Base-by-base conservation (phyloP, 371 early-diverging fungal genomes). In the Mucor sp. region DNA sequence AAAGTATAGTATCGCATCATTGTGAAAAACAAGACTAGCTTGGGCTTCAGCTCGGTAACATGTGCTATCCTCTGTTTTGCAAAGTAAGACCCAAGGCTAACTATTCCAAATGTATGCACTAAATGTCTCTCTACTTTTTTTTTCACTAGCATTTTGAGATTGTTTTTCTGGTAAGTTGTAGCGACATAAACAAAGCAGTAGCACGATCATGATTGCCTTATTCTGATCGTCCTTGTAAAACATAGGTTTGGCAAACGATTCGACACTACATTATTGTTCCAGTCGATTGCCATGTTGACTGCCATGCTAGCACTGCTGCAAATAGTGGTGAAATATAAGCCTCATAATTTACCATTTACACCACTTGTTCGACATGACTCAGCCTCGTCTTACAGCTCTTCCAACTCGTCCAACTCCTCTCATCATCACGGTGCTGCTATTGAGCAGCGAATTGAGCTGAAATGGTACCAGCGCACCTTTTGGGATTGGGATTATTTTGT, bases 251-350 rank as follows among this genome's bases (percentile, higher is more conserved):
- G 86, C 14, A 79, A 81, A 67, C 76, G 87, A 64, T 90, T 90
- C 71, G 90, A 87, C 63, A 69, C 48, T 2, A 85, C 85, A 2
- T 71, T 88, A 19, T 59, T 90, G 7, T 80, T 77, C 32, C 90
- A 90, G 62, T 88, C 89, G 12, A 82, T 90, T 63, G 68, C 85
- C 19, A 90, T 90, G 90, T 81, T 88, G 12, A 35, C 77, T 11
- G 82, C 86, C 0, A 87, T 88, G 55, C 62, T 89, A 19, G 63
- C 81, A 5, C 62, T 90, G 14, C 69, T 89, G 8, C 76, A 88
- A 57, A 70, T 84, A 15, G 81, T 82, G 3, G 69, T 83, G 69
- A 68, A 32, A 11, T 78, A 62, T 33, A 69, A 58, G 64, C 70
- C 50, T 59, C 37, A 39, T 15, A 56, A 68, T 63, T 62, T 33